A percentile compares a stretch with the other conserved stretches of the same genome.
Evolutionary conservation across 306 rosid species (phyloP).

Genomic region (Quercus ilex): DNA sequence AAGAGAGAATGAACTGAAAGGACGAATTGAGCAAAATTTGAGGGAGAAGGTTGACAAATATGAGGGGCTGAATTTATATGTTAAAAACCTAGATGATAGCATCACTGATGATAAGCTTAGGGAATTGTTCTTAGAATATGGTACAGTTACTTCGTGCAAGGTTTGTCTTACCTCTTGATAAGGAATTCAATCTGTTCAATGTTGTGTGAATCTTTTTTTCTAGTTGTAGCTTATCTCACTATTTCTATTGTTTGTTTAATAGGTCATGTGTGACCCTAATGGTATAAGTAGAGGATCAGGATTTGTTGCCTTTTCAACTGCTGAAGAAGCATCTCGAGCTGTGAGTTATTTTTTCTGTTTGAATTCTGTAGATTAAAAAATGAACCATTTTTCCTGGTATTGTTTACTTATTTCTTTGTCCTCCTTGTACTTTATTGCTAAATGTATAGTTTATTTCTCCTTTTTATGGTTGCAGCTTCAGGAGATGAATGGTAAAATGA

Average conservation of each 20-base stretch:
- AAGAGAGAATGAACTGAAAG: conserved; percentile 62
- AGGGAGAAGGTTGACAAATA: conserved; percentile 55
- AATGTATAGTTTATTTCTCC: neutral
- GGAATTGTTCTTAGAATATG: conserved; percentile 50
- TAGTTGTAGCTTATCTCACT: neutral
- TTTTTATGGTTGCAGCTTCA: conserved; percentile 36
- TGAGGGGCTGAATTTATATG: conserved; percentile 65
- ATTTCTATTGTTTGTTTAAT: neutral
- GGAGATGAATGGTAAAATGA: conserved; percentile 67
- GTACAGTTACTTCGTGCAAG: conserved; percentile 62
- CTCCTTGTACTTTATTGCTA: neutral
- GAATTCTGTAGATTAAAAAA: neutral
- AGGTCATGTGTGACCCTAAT: conserved; percentile 61
- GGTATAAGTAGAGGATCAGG: conserved; percentile 68
- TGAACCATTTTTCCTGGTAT: neutral
- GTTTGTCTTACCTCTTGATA: conserved; percentile 18
- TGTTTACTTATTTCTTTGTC: neutral
- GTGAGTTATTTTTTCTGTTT: conserved; percentile 28
- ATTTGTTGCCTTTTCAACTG: conserved; percentile 61
- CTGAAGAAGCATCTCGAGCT: conserved; percentile 75
- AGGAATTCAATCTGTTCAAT: neutral
- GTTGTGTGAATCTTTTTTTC: neutral
- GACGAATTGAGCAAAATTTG: conserved; percentile 52
- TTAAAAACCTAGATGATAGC: conserved; percentile 70
- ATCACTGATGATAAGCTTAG: conserved; percentile 61